A percentile compares a stretch with the other conserved stretches of the same genome.
Conservation (phyloP, 345 rosid species). For the Cardamine occulta region DNA sequence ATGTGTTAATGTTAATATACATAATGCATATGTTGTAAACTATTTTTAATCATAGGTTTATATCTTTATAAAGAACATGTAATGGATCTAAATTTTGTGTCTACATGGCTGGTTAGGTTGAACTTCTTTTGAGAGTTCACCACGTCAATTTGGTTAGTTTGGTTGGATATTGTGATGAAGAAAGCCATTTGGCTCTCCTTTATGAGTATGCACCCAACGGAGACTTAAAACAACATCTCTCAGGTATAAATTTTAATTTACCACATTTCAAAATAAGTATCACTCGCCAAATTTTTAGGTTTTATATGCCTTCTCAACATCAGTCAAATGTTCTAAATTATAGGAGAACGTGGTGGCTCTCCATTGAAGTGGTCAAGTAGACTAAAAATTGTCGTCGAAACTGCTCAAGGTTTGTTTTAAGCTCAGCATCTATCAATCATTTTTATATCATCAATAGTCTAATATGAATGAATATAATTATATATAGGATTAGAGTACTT, state of each 20-base stretch:
- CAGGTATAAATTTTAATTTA: not conserved
- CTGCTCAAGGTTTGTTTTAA: conserved; percentile 47
- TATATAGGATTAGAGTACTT: conserved; percentile 3
- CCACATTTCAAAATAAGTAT: not conserved
- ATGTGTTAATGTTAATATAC: not conserved
- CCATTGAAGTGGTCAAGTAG: conserved; percentile 47
- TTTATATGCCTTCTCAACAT: not conserved
- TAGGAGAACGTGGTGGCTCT: conserved; percentile 4
- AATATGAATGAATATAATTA: not conserved
- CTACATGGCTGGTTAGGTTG: not conserved
- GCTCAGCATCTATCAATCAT: not conserved
- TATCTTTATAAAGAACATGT: not conserved
- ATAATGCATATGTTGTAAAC: not conserved
- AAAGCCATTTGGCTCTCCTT: conserved; percentile 32
- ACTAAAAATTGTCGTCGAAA: conserved; percentile 45
- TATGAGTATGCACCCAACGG: conserved; percentile 46
- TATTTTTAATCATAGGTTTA: not conserved
- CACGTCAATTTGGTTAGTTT: conserved; percentile 41
- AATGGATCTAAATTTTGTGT: not conserved
- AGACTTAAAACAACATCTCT: conserved; percentile 22
- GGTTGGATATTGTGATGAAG: conserved; percentile 46
- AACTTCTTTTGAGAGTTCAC: conserved; percentile 45
- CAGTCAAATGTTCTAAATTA: not conserved
- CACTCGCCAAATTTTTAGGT: not conserved
- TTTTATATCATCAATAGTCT: not conserved